Evolutionary conservation across 305 asterid species (phyloP), one percentile per base, ranked within the genome.

Genomic region (Fraxinus sp.): DNA sequence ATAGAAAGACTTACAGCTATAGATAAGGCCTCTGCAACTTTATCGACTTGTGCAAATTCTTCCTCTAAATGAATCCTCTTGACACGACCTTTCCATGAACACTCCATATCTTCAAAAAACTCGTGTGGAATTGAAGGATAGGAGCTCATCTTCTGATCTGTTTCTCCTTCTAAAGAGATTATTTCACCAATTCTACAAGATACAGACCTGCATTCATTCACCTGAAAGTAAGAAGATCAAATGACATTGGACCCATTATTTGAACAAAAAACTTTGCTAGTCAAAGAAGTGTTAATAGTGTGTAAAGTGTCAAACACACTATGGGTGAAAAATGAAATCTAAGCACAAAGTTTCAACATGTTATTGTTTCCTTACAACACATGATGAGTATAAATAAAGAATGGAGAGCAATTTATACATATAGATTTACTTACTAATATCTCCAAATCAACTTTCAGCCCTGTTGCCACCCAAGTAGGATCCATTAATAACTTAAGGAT

Each of bases 391-490:
- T 77, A 9, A 20, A 28, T 76, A 30, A 5, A 74, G 20, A 35
- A 79, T 16, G 24, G 41, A 9, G 55, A 74, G 80, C 59, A 36
- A 77, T 36, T 46, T 13, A 10, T 10, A 26, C 77, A 55, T 24
- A 59, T 52, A 80, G 71, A 24, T 81, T 46, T 74, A 86, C 98
- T 89, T 88, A 92, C 99, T 83, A 96, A 89, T 39, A 90, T 91
- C 88, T 91, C 97, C 85, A 91, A 80, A 78, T 92, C 97, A 83
- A 91, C 89, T 90, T 91, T 94, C 85, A 96, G 85, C 77, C 99
- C 99, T 74, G 98, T 96, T 35, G 98, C 94, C 79, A 89, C 92
- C 95, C 97, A 92, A 75, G 99, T 91, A 86, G 99, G 98, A 87
- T 90, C 93, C 94, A 94, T 91, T 85, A 94, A 83, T 80, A 89